Evolutionary conservation across 2,329 filamentous ascomycete species (phyloP).

Genomic region (Atkinsonella hypoxylon): DNA sequence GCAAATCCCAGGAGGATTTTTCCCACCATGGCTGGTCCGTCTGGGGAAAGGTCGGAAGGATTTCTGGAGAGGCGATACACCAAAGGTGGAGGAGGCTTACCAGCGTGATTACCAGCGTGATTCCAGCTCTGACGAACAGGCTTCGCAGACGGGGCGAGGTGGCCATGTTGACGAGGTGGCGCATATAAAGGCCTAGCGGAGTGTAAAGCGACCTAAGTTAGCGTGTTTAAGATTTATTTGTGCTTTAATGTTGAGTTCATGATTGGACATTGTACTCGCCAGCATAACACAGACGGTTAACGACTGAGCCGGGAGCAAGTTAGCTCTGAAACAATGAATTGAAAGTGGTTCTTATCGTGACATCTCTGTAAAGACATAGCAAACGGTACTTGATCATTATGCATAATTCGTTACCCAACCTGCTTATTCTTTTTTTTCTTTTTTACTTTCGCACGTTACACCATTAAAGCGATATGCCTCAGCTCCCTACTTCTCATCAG

Average conservation of each 20-base stretch:
- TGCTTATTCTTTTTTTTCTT: too few relatives aligned
- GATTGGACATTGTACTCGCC: neutral
- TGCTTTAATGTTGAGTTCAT: neutral
- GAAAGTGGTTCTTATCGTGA: too few relatives aligned
- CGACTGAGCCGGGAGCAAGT: too few relatives aligned
- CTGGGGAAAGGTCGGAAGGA: constrained; percentile 54
- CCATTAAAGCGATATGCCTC: constrained; percentile 41
- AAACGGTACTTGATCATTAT: neutral
- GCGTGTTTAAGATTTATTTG: neutral
- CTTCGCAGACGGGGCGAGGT: constrained; percentile 5
- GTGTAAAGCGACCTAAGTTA: neutral
- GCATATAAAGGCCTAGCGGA: neutral
- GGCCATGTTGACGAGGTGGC: neutral
- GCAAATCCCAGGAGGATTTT: constrained; percentile 59
- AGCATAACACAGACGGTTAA: neutral
- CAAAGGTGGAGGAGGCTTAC: constrained; percentile 6
- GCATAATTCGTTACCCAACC: neutral
- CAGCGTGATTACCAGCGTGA: constrained; percentile 11
- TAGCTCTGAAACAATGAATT: too few relatives aligned
- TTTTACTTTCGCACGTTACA: constrained; percentile 14
- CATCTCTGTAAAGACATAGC: too few relatives aligned
- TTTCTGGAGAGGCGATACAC: constrained; percentile 47
- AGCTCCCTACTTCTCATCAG: constrained; percentile 27
- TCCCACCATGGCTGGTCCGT: constrained; percentile 63
- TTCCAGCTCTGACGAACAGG: constrained; percentile 10